A percentile compares a stretch with the other conserved stretches of the same genome.
Evolutionary conservation across 805 yeast species (phyloP).

Genomic region (Saturnispora zaruensis): DNA sequence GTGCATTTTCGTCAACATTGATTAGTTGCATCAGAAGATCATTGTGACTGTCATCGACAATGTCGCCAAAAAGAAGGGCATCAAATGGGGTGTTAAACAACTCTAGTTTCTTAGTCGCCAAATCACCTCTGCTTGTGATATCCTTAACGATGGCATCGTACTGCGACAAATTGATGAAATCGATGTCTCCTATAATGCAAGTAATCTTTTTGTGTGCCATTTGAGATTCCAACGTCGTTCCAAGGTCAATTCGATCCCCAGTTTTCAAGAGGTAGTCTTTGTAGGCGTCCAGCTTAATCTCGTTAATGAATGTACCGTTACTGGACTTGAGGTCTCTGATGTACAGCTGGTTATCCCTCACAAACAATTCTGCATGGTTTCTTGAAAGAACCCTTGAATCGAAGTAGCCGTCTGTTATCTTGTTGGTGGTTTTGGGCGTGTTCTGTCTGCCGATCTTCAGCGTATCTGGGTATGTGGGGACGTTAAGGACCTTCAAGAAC

Average conservation of each 20-base stretch:
- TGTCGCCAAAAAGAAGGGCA: constrained; percentile 31
- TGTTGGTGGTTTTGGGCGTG: constrained; percentile 49
- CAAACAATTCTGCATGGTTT: constrained; percentile 86
- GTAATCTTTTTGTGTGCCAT: constrained; percentile 78
- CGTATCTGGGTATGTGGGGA: constrained; percentile 77
- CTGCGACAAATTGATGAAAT: constrained; percentile 39
- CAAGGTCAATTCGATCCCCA: constrained; percentile 88
- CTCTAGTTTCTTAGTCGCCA: constrained; percentile 23
- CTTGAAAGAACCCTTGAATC: constrained; percentile 89
- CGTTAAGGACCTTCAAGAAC: constrained; percentile 57
- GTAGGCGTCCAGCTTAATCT: constrained; percentile 53
- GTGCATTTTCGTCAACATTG: constrained; percentile 26
- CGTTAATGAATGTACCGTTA: constrained; percentile 91
- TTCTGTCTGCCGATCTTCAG: constrained; percentile 87
- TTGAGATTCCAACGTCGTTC: constrained; percentile 73
- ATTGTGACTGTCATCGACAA: constrained; percentile 22
- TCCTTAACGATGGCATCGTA: constrained; percentile 21
- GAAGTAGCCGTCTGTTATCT: constrained; percentile 79
- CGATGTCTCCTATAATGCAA: constrained; percentile 69
- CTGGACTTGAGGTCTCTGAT: constrained; percentile 83
- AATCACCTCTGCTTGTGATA: constrained; percentile 21
- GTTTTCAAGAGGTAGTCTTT: constrained; percentile 56
- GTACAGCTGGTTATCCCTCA: constrained; percentile 54
- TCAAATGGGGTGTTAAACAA: constrained; percentile 29
- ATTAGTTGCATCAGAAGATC: constrained; percentile 7